Base-by-base conservation (phyloP, 495 filamentous ascomycete genomes). In the Rhypophila decipiens region DNA sequence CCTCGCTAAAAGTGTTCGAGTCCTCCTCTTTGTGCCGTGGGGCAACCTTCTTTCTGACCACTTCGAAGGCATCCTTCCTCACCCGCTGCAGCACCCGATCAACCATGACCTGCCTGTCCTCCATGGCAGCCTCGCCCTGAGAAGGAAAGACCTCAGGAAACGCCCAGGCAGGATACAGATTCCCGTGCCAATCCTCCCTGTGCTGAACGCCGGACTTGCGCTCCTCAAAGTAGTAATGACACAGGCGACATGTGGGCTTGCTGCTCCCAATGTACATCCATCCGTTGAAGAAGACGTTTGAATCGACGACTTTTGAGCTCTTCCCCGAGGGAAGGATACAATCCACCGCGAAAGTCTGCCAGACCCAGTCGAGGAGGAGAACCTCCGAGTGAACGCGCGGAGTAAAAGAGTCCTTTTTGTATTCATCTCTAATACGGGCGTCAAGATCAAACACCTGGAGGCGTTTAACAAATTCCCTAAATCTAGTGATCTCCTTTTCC, bases 241-340 rank as follows among this genome's bases (percentile, higher is more conserved):
- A 64, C 4, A 64, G 39, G 22, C 44, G 33, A 48, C 60, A 64
- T 3, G 56, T 59, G 13, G 58, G 60, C 38, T 64, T 64, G 47
- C 55, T 59, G 12, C 40, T 39, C 34, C 60, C 60, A 15, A 64
- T 61, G 27, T 61, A 64, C n/a, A 37, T 42, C 31, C 29, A 49
- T 0, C 44, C 46, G 21, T 55, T 42, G 52, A 61, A 64, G 42
- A 61, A 64, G 13, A 35, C 13, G 5, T 39, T 24, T 4, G 36
- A 29, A 2, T 23, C 27, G 1, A 24, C 43, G 3, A 20, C 23
- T 5, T 37, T 51, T 29, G 29, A n/a, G 7, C 13, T 13, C 7
- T 1, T 22, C 35, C 7, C 42, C n/a, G n/a, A n/a, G n/a, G n/a
- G n/a, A n/a, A n/a, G n/a, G n/a, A n/a, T n/a, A n/a, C n/a, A n/a